These are phyloP conservation scores for Pseudogymnoascus sp. DNA, from an alignment of 2,329 filamentous ascomycete genomes.

Conservation along the genomic window DNA sequence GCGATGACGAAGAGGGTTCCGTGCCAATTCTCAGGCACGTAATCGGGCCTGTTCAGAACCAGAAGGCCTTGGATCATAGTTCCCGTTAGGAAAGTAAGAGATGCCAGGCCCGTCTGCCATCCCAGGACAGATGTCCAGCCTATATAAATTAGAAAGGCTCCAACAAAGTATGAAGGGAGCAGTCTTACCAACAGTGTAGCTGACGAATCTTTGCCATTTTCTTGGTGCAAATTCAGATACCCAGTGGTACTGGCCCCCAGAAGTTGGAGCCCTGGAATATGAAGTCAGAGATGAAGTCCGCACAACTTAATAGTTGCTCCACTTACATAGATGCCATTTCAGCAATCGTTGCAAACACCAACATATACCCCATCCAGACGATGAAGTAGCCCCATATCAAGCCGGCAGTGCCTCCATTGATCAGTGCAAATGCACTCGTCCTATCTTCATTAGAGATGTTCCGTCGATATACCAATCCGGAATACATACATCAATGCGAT, in stretches of 20 bases:
- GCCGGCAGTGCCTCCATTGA: slow-evolving; percentile 25
- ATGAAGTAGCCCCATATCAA: slow-evolving; percentile 38
- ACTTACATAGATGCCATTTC: slow-evolving; percentile 28
- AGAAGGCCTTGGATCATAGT: slow-evolving; percentile 41
- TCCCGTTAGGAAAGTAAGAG: slow-evolving; percentile 37
- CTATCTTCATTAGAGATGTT: slow-evolving; percentile 29
- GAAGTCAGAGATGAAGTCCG: neutral
- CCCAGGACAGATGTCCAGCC: slow-evolving; percentile 43
- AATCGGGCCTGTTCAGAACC: slow-evolving; percentile 30
- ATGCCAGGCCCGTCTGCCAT: slow-evolving; percentile 40
- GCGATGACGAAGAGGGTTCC: slow-evolving; percentile 40
- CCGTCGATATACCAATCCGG: neutral
- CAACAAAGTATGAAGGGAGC: slow-evolving; percentile 11
- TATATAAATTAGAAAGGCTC: slow-evolving; percentile 17
- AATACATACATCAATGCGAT: slow-evolving; percentile 34
- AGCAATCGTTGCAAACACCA: slow-evolving; percentile 24
- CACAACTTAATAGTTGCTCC: neutral
- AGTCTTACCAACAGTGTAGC: slow-evolving; percentile 42
- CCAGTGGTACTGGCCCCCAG: slow-evolving; percentile 55
- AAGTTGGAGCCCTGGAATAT: slow-evolving; percentile 42
- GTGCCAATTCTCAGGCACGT: slow-evolving; percentile 36
- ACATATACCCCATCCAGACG: slow-evolving; percentile 29
- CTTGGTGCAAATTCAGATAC: slow-evolving; percentile 48
- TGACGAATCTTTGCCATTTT: slow-evolving; percentile 45
- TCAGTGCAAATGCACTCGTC: slow-evolving; percentile 26